Conservation (phyloP, 306 rosid species). For the Gastrolobium bilobum region DNA sequence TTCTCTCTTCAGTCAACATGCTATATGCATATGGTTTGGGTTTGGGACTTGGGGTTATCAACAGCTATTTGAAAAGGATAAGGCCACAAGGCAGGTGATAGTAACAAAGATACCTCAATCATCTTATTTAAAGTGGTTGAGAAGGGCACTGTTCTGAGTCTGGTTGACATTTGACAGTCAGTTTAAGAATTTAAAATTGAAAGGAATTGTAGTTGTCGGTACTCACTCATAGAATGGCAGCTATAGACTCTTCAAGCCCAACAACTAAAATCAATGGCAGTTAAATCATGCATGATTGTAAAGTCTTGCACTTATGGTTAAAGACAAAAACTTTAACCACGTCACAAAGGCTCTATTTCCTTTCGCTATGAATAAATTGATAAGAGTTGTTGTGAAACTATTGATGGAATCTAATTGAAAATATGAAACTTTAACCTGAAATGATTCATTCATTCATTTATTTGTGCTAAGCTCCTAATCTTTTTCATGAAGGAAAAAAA, state of each 20-base stretch:
- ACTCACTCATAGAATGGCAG: slow-evolving; percentile 61
- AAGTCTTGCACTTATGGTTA: no score
- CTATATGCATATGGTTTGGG: not conserved
- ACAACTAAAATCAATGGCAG: slow-evolving; percentile 47
- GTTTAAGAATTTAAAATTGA: slow-evolving; percentile 23
- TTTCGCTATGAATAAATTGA: no score
- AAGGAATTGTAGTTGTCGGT: slow-evolving; percentile 56
- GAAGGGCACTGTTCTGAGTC: not conserved
- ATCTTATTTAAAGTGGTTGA: slow-evolving; percentile 26
- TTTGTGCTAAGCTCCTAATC: no score
- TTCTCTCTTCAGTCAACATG: not conserved
- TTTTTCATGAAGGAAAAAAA: no score
- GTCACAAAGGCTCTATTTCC: no score
- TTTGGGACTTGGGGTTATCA: not conserved
- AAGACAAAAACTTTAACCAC: no score
- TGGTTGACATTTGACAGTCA: slow-evolving; percentile 47
- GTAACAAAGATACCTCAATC: not conserved
- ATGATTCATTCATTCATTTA: no score
- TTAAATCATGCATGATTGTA: no score
- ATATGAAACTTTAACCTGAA: no score
- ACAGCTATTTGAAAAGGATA: not conserved
- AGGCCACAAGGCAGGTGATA: not conserved
- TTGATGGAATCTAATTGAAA: no score
- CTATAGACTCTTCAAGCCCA: slow-evolving; percentile 47
- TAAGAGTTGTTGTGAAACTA: no score